Base-by-base conservation (phyloP, 2,329 filamentous ascomycete genomes). In the Colletotrichum tanaceti region DNA sequence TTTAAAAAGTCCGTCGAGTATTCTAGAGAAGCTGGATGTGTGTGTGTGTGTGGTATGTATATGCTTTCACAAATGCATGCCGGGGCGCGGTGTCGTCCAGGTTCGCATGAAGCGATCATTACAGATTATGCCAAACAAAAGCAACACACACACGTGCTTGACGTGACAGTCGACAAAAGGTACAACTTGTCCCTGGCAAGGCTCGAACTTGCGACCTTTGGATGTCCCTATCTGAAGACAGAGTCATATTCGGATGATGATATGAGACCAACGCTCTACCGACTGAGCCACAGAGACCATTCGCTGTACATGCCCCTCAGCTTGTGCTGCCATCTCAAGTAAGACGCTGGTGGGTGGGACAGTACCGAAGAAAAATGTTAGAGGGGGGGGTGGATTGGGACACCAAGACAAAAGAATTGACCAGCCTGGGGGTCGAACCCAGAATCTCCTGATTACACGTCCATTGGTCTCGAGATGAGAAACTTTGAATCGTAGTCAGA, bases 401-500 rank as follows among this genome's bases (percentile, higher is more conserved):
- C 28, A 32, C 2, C 1, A 47, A 47, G 32, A 38, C 35, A 60
- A 60, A 60, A 60, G 46, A 43, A 20, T 53, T 69, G 66, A 69
- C 66, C 66, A 69, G 66, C 66, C 66, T 69, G 66, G 66, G 66
- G 66, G 66, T 69, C 66, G 63, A 69, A 69, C 66, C 66, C 66
- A 69, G 66, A 69, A 69, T 69, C 66, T 69, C 66, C 66, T 69
- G 66, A 69, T 69, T 16, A 14, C 61, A 68, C 54, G n/a, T 39
- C 14, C 14, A 20, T 5, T 14, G 6, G 35, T 18, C 28, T 14
- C 43, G 7, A 3, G 1, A 2, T 0, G 11, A 4, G 16, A 14
- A 10, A 0, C 16, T 0, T 0, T 5, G 35, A 41, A 18, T 80
- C 77, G 78, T 80, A 80, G 79, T 81, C 78, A 80, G 77, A 80